Evolutionary conservation across 1,139 yeast species (phyloP).

Genomic region (Eremothecium coryli): DNA sequence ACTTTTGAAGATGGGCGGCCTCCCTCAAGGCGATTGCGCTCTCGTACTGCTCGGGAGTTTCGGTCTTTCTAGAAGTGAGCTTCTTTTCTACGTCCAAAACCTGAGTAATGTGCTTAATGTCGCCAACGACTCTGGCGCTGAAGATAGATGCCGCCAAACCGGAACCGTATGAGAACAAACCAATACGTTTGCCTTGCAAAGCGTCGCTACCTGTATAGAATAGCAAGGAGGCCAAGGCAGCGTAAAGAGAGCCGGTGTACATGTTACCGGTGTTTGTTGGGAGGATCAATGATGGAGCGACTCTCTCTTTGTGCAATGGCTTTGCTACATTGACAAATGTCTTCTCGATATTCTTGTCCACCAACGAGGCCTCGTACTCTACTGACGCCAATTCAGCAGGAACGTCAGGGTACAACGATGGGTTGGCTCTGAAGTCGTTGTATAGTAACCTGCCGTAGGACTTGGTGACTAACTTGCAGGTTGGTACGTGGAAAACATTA

Average conservation of each 20-base stretch:
- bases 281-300: slow-evolving; percentile 70
- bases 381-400: slow-evolving; percentile 44
- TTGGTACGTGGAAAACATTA: slow-evolving; percentile 97
- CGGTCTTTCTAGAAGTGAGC: slow-evolving; percentile 56
- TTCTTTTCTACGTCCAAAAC: slow-evolving; percentile 60
- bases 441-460: slow-evolving; percentile 87
- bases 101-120: slow-evolving; percentile 57
- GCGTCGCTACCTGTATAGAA: slow-evolving; percentile 64
- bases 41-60: slow-evolving; percentile 74
- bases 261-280: slow-evolving; percentile 98
- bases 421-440: slow-evolving; percentile 75
- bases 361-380: slow-evolving; percentile 69
- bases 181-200: slow-evolving; percentile 76
- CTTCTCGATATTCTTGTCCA: slow-evolving; percentile 78
- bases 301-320: slow-evolving; percentile 57
- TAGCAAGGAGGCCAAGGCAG: slow-evolving; percentile 74
- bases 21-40: slow-evolving; percentile 80
- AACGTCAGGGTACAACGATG: slow-evolving; percentile 52
- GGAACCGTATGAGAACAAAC: slow-evolving; percentile 94
- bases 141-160: slow-evolving; percentile 91
- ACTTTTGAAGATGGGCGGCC: slow-evolving; percentile 73
- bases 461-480: slow-evolving; percentile 89
- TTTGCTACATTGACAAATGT: slow-evolving; percentile 73
- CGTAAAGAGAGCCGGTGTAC: slow-evolving; percentile 94
- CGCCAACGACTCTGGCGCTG: slow-evolving; percentile 74